Evolutionary conservation across 169 alveolate genomes (phyloP), one percentile per base, ranked within the genome.

Genomic region (Sarcocystis neurona): DNA sequence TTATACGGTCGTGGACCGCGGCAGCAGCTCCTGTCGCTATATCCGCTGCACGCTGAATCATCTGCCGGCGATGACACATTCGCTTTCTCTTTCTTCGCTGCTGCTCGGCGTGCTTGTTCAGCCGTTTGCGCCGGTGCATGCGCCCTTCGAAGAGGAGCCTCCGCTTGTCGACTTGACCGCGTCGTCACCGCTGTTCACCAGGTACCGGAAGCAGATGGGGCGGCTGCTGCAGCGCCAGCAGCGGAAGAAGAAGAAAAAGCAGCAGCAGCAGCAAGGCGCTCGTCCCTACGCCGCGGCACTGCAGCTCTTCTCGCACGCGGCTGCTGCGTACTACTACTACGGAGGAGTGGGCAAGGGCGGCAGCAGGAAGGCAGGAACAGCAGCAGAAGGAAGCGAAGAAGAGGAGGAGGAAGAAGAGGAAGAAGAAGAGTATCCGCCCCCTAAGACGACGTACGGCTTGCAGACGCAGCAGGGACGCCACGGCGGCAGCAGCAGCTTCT

Each of bases 11-110:
- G n/a, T 88, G 27, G 92, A 88, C 60, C 79, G 84, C 79, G 92
- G 92, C 15, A 77, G 92, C 63, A 60, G 88, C 88, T 77, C 88
- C 78, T 88, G 92, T 77, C 84, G 92, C 60, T 88, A 70, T 88
- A 78, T 88, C 78, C 88, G 92, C 32, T 79, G 77, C 66, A 88
- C 92, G 66, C 23, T 79, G 53, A 88, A 88, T 48, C 92, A 88
- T 80, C 85, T 88, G 41, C 92, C 92, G 23, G 92, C 92, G 12
- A 63, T 88, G 15, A 58, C 88, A 63, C 92, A 88, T 78, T 78
- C 88, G 46, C 85, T 79, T 12, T 84, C 84, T 30, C 84, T 79
- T 34, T 88, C 92, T 8, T 72, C 74, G 63, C 75, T 88, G 79
- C 88, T 84, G 27, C 63, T 88, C 41, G 92, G 84, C 43, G 23